Evolutionary conservation across 2,329 filamentous ascomycete genomes (phyloP).

Genomic region (Fusarium fracticaudum): DNA sequence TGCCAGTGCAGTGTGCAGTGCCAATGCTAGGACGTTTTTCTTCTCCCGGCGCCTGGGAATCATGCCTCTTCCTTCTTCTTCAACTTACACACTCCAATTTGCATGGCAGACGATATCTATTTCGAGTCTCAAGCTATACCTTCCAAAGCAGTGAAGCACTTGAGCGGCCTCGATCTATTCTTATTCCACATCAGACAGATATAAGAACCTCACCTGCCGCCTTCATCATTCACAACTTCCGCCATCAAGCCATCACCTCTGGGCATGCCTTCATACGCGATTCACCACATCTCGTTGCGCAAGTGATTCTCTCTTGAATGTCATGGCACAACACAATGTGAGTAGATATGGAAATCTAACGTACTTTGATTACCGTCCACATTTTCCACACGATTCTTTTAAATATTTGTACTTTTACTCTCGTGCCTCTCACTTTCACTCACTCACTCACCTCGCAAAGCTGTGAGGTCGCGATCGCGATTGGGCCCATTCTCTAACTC

Average conservation of each 20-base stretch:
- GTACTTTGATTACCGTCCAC: slow-evolving; percentile 31
- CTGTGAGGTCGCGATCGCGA: slow-evolving; percentile 34
- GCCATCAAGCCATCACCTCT: slow-evolving; percentile 38
- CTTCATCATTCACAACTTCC: slow-evolving; percentile 33
- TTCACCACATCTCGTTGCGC: slow-evolving; percentile 47
- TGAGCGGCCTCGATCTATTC: neutral
- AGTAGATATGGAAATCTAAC: slow-evolving; percentile 31
- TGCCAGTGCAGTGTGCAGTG: slow-evolving; percentile 49
- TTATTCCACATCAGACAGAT: neutral
- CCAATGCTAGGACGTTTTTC: slow-evolving; percentile 51
- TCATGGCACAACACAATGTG: slow-evolving; percentile 54
- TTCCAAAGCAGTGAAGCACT: neutral
- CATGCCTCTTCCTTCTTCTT: slow-evolving; percentile 48
- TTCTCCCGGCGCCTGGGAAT: slow-evolving; percentile 50
- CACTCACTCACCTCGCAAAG: slow-evolving; percentile 24
- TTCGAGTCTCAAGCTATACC: slow-evolving; percentile 32
- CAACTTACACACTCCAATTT: slow-evolving; percentile 48
- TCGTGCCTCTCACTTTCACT: slow-evolving; percentile 10
- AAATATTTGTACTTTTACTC: slow-evolving; percentile 12
- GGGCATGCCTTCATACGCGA: slow-evolving; percentile 47
- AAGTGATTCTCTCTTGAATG: slow-evolving; percentile 47
- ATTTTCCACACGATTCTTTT: slow-evolving; percentile 21
- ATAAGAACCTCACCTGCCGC: slow-evolving; percentile 15
- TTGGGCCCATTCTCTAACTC: slow-evolving; percentile 35
- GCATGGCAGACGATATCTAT: slow-evolving; percentile 42